Percentiles rank a stretch among this genome's conserved stretches.
Conservation (phyloP, 2,329 filamentous ascomycete genomes). For the Pseudogymnoascus sp. region DNA sequence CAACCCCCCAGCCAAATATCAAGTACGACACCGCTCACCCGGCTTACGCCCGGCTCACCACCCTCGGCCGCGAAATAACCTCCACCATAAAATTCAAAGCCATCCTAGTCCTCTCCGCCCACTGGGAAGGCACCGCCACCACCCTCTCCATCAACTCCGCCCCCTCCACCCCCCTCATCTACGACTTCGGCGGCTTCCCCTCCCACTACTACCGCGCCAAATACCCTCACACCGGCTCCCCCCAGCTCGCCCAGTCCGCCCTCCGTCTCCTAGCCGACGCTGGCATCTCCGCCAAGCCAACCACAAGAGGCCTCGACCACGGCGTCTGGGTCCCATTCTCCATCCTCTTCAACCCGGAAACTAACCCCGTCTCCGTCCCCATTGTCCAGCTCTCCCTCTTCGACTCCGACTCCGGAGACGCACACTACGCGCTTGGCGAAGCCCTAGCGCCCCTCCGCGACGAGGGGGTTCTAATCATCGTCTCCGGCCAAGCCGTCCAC, state of each 20-base stretch:
- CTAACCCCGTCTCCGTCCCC: slow-evolving; percentile 57
- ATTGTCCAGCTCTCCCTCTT: slow-evolving; percentile 69
- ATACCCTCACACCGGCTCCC: slow-evolving; percentile 57
- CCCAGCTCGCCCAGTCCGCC: slow-evolving; percentile 51
- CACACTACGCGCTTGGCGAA: slow-evolving; percentile 61
- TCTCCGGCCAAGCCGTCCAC: slow-evolving; percentile 69
- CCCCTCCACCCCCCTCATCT: slow-evolving; percentile 59
- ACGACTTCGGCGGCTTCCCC: slow-evolving; percentile 72
- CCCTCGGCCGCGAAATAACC: slow-evolving; percentile 64
- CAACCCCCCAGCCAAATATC: slow-evolving; percentile 44
- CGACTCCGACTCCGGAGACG: slow-evolving; percentile 53
- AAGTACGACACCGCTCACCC: slow-evolving; percentile 64
- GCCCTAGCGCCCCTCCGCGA: slow-evolving; percentile 60
- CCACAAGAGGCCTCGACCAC: slow-evolving; percentile 63
- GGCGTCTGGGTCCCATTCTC: slow-evolving; percentile 66
- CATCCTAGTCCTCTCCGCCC: slow-evolving; percentile 68
- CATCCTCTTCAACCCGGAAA: slow-evolving; percentile 48
- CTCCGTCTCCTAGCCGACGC: slow-evolving; percentile 46
- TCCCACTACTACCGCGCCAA: slow-evolving; percentile 59
- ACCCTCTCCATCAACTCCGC: slow-evolving; percentile 60
- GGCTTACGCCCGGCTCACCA: slow-evolving; percentile 56
- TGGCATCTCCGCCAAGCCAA: slow-evolving; percentile 52
- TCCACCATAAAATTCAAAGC: slow-evolving; percentile 62
- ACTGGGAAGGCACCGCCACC: slow-evolving; percentile 58
- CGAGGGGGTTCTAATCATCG: slow-evolving; percentile 60